phyloP scores from a whole-genome alignment of 2,329 filamentous ascomycete species.

The Phyllosticta capitalensis region DNA sequence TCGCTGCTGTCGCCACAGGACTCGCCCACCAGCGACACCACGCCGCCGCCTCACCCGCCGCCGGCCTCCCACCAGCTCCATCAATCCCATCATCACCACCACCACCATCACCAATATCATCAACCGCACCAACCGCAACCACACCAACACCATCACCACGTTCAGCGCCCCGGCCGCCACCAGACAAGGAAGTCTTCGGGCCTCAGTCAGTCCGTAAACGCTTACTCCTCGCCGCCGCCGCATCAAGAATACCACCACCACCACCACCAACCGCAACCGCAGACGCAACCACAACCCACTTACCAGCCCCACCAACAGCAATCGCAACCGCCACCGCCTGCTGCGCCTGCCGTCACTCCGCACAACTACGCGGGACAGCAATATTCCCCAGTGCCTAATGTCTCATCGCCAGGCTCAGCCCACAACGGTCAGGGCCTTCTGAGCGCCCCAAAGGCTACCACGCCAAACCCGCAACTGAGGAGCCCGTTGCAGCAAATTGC shows the following conservation, averaged over 20 bases:
- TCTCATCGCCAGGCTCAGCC: slow-evolving; percentile 4
- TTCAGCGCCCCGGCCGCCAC: slow-evolving; percentile 17
- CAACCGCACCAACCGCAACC: neutral
- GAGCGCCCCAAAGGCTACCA: slow-evolving; percentile 9
- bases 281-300: neutral
- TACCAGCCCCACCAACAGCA: slow-evolving; percentile 2
- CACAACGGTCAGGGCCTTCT: slow-evolving; percentile 8
- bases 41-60: neutral
- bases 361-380: slow-evolving; percentile 1
- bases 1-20: slow-evolving; percentile 40
- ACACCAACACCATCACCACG: slow-evolving; percentile 16
- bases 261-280: neutral
- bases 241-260: neutral
- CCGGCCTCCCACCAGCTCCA: neutral
- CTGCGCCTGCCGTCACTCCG: neutral
- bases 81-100: slow-evolving; percentile 6
- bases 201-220: slow-evolving; percentile 33
- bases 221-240: slow-evolving; percentile 21
- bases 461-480: slow-evolving; percentile 9
- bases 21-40: slow-evolving; percentile 26
- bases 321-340: neutral
- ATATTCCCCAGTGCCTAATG: neutral
- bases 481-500: slow-evolving; percentile 14
- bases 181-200: slow-evolving; percentile 33
- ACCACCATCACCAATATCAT: neutral